phyloP scores from a whole-genome alignment of 108 stramenopile species.

The Schizochytrium sp. region DNA sequence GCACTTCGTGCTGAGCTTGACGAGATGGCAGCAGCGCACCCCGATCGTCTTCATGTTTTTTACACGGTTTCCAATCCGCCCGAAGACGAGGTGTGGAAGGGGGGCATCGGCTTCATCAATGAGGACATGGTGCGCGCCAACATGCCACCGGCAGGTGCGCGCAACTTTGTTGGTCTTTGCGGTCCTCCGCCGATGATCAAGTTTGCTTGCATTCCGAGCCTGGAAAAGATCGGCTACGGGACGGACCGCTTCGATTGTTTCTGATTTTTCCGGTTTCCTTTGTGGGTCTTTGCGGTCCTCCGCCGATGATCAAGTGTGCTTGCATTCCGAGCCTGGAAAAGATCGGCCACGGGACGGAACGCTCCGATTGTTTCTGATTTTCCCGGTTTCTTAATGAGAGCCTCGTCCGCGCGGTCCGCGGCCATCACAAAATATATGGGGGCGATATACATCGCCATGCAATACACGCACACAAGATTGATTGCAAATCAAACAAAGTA shows the following conservation, averaged over 20 bases:
- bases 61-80: slow-evolving; percentile 80
- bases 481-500: no score
- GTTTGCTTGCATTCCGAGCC: slow-evolving; percentile 81
- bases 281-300: slow-evolving; percentile 95
- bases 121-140: slow-evolving; percentile 76
- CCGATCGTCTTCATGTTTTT: slow-evolving; percentile 66
- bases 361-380: slow-evolving; percentile 75
- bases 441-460: no score
- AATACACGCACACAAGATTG: no score
- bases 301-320: slow-evolving; percentile 96
- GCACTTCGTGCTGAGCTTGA: slow-evolving; percentile 78
- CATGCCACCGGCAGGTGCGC: slow-evolving; percentile 46
- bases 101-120: slow-evolving; percentile 77
- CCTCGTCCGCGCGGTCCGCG: no score
- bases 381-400: no score
- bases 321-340: slow-evolving; percentile 77
- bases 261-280: background rate
- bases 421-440: no score
- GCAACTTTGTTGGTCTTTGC: slow-evolving; percentile 84
- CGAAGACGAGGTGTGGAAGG: slow-evolving; percentile 51
- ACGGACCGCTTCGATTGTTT: slow-evolving; percentile 71
- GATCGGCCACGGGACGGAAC: slow-evolving; percentile 71
- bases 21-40: slow-evolving; percentile 53
- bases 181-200: slow-evolving; percentile 99
- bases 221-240: slow-evolving; percentile 78